phyloP scores from a whole-genome alignment of 129 eudicot species.

The Dittrichia graveolens region DNA sequence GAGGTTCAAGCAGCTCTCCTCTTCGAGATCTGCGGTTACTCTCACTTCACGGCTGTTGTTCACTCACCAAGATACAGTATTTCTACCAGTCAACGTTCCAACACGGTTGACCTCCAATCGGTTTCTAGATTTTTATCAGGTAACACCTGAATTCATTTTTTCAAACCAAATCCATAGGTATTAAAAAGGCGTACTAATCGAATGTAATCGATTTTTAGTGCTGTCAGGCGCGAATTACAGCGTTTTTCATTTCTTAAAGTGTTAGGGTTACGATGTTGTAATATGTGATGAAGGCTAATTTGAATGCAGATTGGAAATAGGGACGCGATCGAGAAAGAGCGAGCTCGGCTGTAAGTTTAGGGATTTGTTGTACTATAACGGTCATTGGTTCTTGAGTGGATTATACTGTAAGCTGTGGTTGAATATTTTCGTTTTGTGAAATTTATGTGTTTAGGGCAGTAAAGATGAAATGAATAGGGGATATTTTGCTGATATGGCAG shows the following conservation, averaged over 20 bases:
- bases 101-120: constrained; percentile 61
- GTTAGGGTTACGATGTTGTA: background rate
- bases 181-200: background rate
- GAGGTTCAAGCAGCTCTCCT: constrained; percentile 46
- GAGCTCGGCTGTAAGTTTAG: constrained; percentile 85
- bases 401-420: constrained; percentile 29
- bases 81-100: constrained; percentile 46
- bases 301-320: constrained; percentile 77
- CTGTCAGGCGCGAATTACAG: background rate
- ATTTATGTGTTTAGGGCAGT: constrained; percentile 81
- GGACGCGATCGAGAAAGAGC: constrained; percentile 79
- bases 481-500: constrained; percentile 86
- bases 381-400: constrained; percentile 5
- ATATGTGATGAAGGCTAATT: constrained; percentile 27
- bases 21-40: constrained; percentile 37
- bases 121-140: constrained; percentile 80
- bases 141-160: constrained; percentile 7
- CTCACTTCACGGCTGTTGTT: constrained; percentile 27
- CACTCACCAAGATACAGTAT: constrained; percentile 23
- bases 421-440: constrained; percentile 11
- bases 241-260: background rate
- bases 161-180: background rate
- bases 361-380: constrained; percentile 5
- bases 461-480: constrained; percentile 97
- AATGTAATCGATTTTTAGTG: background rate